Evolutionary conservation across 768 basidiomycete species (phyloP).

Genomic region (Mycena haematopus): DNA sequence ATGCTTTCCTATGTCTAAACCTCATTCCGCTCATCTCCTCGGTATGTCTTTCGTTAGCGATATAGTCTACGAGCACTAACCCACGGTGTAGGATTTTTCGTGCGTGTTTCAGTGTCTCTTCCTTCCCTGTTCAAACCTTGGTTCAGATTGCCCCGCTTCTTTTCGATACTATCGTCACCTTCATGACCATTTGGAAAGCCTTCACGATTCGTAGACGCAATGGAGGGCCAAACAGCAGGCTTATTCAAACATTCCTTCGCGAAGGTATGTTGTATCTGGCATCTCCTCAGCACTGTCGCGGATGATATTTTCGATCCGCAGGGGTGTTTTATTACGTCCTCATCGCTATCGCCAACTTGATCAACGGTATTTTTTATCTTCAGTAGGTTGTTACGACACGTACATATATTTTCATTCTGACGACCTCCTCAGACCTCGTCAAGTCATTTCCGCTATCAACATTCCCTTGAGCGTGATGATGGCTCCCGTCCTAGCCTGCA

Average conservation of each 20-base stretch:
- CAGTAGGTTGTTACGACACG: slow-evolving; percentile 54
- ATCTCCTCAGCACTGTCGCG: background rate
- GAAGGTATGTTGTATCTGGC: slow-evolving; percentile 59
- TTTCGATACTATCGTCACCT: slow-evolving; percentile 81
- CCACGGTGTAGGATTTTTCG: slow-evolving; percentile 57
- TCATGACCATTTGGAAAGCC: slow-evolving; percentile 83
- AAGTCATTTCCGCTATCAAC: slow-evolving; percentile 71
- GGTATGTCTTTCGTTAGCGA: slow-evolving; percentile 48
- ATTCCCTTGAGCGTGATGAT: slow-evolving; percentile 88
- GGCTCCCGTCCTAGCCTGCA: slow-evolving; percentile 79
- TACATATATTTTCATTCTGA: background rate
- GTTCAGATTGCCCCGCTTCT: slow-evolving; percentile 77
- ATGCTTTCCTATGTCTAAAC: slow-evolving; percentile 83
- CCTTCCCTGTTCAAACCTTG: slow-evolving; percentile 14
- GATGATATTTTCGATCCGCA: slow-evolving; percentile 32
- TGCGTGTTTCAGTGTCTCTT: slow-evolving; percentile 40
- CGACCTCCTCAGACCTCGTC: slow-evolving; percentile 22
- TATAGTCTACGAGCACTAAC: slow-evolving; percentile 15
- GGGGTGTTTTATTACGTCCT: slow-evolving; percentile 86
- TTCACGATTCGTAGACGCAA: slow-evolving; percentile 77
- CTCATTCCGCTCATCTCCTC: slow-evolving; percentile 82
- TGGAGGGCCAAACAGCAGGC: slow-evolving; percentile 76
- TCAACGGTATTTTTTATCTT: slow-evolving; percentile 88
- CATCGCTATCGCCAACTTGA: slow-evolving; percentile 87
- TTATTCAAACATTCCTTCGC: slow-evolving; percentile 85